These are phyloP conservation scores for Lepraria neglecta DNA, from an alignment of 495 filamentous ascomycete species.

Conservation along the genomic window DNA sequence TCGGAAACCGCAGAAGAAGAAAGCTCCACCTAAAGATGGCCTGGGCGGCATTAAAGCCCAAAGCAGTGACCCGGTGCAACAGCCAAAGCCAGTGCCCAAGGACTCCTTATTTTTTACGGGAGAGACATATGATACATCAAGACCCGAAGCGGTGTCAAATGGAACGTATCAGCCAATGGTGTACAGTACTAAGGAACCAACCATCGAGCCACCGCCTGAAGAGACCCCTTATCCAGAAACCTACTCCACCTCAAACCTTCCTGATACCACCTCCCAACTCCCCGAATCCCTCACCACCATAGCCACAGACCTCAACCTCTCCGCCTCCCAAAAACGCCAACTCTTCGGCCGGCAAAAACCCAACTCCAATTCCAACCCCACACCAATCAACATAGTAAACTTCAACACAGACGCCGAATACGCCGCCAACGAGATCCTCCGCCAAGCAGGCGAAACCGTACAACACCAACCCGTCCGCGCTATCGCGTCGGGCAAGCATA, in stretches of 20 bases:
- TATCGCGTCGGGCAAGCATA: constrained; percentile 85
- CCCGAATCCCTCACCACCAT: constrained; percentile 55
- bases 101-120: constrained; percentile 57
- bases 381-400: constrained; percentile 49
- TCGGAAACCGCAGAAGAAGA: constrained; percentile 64
- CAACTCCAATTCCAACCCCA: constrained; percentile 23
- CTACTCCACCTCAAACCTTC: neutral
- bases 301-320: constrained; percentile 67
- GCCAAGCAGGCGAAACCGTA: constrained; percentile 56
- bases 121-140: constrained; percentile 28
- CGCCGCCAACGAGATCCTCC: constrained; percentile 61
- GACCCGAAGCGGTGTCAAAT: constrained; percentile 22
- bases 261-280: constrained; percentile 9
- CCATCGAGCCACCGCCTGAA: constrained; percentile 9
- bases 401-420: constrained; percentile 89
- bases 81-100: constrained; percentile 41
- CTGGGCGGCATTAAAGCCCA: constrained; percentile 14
- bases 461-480: constrained; percentile 76
- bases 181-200: constrained; percentile 34
- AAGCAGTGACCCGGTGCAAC: constrained; percentile 11
- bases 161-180: constrained; percentile 47
- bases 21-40: constrained; percentile 26
- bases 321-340: constrained; percentile 64
- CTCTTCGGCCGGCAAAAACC: constrained; percentile 64
- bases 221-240: constrained; percentile 5